Evolutionary conservation across 805 yeast species (phyloP).

Genomic region (Millerago galiae): DNA sequence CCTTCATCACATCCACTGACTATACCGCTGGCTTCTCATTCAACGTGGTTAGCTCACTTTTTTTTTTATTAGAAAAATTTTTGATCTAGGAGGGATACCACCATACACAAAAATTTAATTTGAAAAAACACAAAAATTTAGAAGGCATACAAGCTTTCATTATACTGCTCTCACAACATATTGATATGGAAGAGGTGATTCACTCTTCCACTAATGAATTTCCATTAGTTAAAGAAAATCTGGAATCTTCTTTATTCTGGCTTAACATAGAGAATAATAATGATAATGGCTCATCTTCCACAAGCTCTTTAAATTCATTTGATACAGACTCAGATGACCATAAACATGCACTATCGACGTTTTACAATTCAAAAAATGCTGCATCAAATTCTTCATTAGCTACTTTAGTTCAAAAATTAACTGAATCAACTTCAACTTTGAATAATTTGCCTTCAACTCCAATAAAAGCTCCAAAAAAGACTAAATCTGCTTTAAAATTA

Average conservation of each 20-base stretch:
- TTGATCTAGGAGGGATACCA: background rate
- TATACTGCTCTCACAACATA: background rate
- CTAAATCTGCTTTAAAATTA: conserved; percentile 41
- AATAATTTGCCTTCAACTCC: conserved; percentile 2
- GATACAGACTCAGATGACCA: conserved; percentile 17
- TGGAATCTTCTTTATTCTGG: conserved; percentile 2
- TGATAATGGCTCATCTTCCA: conserved; percentile 7
- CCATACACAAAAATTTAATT: background rate
- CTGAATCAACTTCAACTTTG: conserved; percentile 20
- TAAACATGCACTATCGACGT: conserved; percentile 8
- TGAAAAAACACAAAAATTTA: no score
- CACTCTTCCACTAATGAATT: background rate
- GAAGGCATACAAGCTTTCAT: no score
- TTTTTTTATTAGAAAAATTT: no score
- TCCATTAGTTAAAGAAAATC: background rate
- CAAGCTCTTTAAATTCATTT: conserved; percentile 19
- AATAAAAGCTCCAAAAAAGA: conserved; percentile 11
- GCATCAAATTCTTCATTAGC: conserved; percentile 20
- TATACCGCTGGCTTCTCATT: no score
- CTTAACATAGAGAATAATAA: conserved; percentile 5
- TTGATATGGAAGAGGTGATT: background rate
- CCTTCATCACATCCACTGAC: no score
- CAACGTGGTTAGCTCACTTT: no score
- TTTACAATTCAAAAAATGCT: conserved; percentile 6
- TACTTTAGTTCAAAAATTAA: conserved; percentile 19